Percentiles rank a stretch among this genome's conserved stretches.
These are phyloP conservation scores for Trichosporon sp. DNA, from an alignment of 1,284 basidiomycete genomes.

Conservation along the genomic window DNA sequence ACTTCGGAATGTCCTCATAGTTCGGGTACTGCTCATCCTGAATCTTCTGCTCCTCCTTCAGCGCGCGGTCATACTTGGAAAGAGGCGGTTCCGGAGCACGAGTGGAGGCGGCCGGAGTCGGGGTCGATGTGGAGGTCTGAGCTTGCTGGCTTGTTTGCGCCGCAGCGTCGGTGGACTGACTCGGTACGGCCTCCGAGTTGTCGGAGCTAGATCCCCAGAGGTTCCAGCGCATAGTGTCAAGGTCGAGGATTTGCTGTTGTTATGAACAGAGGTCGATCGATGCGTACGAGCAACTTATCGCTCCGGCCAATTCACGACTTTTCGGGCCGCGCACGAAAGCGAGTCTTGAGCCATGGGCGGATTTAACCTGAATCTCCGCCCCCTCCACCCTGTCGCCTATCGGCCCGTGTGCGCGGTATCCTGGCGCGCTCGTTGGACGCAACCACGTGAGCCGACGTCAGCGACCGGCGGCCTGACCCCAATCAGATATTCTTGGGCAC, in stretches of 20 bases:
- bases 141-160: background rate
- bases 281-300: constrained; percentile 12
- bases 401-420: background rate
- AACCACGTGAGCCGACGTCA: constrained; percentile 17
- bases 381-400: background rate
- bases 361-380: constrained; percentile 12
- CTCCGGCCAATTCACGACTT: constrained; percentile 9
- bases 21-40: constrained; percentile 63
- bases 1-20: constrained; percentile 75
- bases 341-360: background rate
- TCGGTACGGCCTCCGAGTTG: background rate
- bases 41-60: constrained; percentile 52
- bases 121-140: background rate
- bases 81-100: constrained; percentile 30
- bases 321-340: constrained; percentile 17
- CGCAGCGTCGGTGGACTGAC: background rate
- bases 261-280: background rate
- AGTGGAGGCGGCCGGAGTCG: too few relatives aligned
- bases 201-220: constrained; percentile 17
- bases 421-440: background rate
- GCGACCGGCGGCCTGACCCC: constrained; percentile 12
- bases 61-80: constrained; percentile 42
- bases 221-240: constrained; percentile 25
- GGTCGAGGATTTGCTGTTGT: background rate
- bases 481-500: background rate